Conservation (phyloP, 1,139 yeast species). For the Torulaspora globosa region DNA sequence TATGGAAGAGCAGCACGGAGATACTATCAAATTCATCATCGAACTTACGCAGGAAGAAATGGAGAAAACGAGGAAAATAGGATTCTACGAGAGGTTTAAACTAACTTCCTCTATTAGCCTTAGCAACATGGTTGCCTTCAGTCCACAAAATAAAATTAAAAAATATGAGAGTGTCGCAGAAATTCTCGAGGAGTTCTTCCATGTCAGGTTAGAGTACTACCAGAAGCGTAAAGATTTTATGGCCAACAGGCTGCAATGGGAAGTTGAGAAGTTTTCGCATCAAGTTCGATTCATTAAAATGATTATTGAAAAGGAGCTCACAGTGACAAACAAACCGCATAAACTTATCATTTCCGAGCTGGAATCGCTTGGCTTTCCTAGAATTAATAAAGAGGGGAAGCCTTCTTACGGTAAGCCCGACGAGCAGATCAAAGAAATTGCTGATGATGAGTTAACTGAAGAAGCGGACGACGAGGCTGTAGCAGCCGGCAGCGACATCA, state of each 20-base stretch:
- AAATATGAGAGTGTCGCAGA: constrained; percentile 73
- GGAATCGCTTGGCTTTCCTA: constrained; percentile 62
- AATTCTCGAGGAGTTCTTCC: constrained; percentile 78
- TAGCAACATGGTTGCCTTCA: constrained; percentile 94
- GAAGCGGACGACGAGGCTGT: constrained; percentile 40
- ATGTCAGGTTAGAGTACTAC: constrained; percentile 80
- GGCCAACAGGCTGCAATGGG: constrained; percentile 66
- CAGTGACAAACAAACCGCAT: constrained; percentile 72
- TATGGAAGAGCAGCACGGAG: constrained; percentile 89
- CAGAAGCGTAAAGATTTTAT: constrained; percentile 85
- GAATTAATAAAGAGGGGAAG: constrained; percentile 65
- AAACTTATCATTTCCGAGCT: constrained; percentile 60
- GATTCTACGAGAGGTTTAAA: constrained; percentile 80
- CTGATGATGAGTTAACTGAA: constrained; percentile 35
- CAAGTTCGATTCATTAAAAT: constrained; percentile 91
- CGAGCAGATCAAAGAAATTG: constrained; percentile 40
- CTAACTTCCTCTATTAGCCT: constrained; percentile 63
- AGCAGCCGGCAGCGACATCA: constrained; percentile 35
- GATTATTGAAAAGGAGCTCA: constrained; percentile 71
- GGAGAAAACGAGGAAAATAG: constrained; percentile 69
- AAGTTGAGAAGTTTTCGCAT: constrained; percentile 65
- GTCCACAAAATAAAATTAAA: constrained; percentile 83
- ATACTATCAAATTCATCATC: constrained; percentile 73
- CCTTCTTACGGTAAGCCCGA: constrained; percentile 45
- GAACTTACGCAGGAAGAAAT: constrained; percentile 75